Conservation (phyloP, 2,329 filamentous ascomycete species). For the Tolypocladium paradoxum region DNA sequence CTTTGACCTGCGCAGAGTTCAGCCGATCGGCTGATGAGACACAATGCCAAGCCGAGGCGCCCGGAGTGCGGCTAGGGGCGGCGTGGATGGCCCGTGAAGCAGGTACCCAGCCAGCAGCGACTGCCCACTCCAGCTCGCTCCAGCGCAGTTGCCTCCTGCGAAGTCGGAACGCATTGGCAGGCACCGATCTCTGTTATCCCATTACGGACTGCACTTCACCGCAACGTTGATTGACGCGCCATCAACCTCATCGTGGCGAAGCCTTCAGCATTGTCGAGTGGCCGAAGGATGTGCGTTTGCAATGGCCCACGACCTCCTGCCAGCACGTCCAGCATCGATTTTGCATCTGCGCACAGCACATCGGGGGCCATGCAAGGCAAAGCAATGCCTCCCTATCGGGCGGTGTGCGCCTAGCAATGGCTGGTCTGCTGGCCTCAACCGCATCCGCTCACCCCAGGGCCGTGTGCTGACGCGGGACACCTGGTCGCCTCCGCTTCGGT, state of each 20-base stretch:
- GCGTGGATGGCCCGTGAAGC: background rate
- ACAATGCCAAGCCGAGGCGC: background rate
- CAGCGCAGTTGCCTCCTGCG: background rate
- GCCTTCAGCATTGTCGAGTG: background rate
- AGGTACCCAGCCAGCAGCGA: background rate
- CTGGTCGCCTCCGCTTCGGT: background rate
- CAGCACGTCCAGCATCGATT: background rate
- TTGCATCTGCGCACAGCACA: background rate
- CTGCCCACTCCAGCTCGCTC: background rate
- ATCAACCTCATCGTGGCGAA: too few relatives aligned
- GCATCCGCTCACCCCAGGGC: background rate
- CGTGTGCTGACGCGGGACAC: background rate
- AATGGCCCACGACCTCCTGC: background rate
- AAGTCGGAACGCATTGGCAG: background rate
- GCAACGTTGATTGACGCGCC: background rate
- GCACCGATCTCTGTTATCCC: background rate
- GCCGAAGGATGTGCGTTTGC: background rate
- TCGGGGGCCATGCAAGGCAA: background rate
- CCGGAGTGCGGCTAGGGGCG: background rate
- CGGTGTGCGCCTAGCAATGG: background rate
- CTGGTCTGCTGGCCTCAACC: background rate
- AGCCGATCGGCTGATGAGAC: background rate
- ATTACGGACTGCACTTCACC: background rate
- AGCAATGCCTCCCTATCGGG: background rate
- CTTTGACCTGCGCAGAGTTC: background rate